Percentiles rank a stretch among this genome's conserved stretches.
Evolutionary conservation across 352 stramenopile genomes (phyloP).

Genomic region (Aphanomyces euteiches): DNA sequence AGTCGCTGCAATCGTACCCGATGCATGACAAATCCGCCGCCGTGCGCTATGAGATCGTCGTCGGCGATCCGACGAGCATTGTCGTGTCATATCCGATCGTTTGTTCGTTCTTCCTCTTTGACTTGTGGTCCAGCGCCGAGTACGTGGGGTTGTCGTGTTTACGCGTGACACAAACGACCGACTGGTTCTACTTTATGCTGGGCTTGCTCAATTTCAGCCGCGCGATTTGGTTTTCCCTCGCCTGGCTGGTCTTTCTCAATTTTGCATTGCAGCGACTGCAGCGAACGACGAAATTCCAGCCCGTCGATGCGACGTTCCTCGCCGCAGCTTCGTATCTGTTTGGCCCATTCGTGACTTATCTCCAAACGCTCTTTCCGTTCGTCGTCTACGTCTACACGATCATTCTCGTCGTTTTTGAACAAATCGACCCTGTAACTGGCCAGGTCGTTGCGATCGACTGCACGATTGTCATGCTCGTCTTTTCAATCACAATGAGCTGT

Average conservation of each 20-base stretch:
- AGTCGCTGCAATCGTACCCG: neutral
- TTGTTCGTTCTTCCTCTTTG: constrained; percentile 15
- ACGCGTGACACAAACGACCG: neutral
- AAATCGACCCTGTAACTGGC: too few relatives aligned
- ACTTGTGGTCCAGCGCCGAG: constrained; percentile 12
- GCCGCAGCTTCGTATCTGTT: too few relatives aligned
- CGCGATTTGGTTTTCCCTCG: constrained; percentile 8
- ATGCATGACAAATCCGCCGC: neutral
- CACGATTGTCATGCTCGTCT: too few relatives aligned
- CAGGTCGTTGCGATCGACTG: too few relatives aligned
- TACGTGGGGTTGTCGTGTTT: neutral
- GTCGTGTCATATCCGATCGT: neutral
- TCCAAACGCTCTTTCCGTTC: too few relatives aligned
- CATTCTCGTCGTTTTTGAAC: too few relatives aligned
- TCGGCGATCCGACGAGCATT: constrained; percentile 13
- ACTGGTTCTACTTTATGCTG: constrained; percentile 7
- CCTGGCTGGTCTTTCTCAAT: neutral
- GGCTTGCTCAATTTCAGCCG: constrained; percentile 8
- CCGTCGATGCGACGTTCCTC: too few relatives aligned
- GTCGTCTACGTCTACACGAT: too few relatives aligned
- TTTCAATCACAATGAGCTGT: too few relatives aligned
- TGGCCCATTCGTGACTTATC: too few relatives aligned
- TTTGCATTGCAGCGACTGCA: neutral
- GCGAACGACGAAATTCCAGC: too few relatives aligned
- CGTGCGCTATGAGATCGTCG: constrained; percentile 10